These are phyloP conservation scores for Iris pallida DNA, from an alignment of 116 monocot species.

Conservation along the genomic window DNA sequence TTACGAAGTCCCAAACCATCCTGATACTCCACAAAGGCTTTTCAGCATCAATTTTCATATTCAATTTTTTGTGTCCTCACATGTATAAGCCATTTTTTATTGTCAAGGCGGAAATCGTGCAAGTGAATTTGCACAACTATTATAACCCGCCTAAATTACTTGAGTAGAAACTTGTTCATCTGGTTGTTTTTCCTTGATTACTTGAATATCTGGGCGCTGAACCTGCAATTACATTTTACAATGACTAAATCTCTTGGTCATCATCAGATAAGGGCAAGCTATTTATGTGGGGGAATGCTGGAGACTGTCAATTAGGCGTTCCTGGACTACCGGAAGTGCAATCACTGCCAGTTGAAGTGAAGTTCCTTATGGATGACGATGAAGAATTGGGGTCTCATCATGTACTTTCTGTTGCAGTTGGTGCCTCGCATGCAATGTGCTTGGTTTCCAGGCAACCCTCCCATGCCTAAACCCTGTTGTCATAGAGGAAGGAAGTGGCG, in stretches of 20 bases:
- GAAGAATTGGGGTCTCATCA: conserved; percentile 55
- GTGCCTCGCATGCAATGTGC: conserved; percentile 91
- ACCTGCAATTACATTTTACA: background rate
- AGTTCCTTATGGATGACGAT: conserved; percentile 71
- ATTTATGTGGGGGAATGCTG: conserved; percentile 96
- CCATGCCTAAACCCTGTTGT: background rate
- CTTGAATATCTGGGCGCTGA: no score
- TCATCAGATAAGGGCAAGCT: conserved; percentile 67
- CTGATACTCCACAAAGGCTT: no score
- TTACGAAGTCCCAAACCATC: no score
- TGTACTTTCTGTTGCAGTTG: conserved; percentile 68
- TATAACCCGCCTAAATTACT: no score
- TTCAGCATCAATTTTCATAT: no score
- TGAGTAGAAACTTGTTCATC: no score
- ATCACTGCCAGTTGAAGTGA: conserved; percentile 64
- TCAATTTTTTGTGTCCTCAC: no score
- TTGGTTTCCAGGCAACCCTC: conserved; percentile 40
- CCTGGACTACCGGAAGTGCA: conserved; percentile 72
- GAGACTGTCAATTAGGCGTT: conserved; percentile 81
- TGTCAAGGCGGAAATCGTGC: no score
- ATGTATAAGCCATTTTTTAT: no score
- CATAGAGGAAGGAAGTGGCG: no score
- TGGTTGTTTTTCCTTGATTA: no score
- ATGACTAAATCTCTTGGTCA: background rate
- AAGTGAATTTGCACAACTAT: no score